Evolutionary conservation across 1,284 basidiomycete genomes (phyloP).

Genomic region (Rhodotorula sp.): DNA sequence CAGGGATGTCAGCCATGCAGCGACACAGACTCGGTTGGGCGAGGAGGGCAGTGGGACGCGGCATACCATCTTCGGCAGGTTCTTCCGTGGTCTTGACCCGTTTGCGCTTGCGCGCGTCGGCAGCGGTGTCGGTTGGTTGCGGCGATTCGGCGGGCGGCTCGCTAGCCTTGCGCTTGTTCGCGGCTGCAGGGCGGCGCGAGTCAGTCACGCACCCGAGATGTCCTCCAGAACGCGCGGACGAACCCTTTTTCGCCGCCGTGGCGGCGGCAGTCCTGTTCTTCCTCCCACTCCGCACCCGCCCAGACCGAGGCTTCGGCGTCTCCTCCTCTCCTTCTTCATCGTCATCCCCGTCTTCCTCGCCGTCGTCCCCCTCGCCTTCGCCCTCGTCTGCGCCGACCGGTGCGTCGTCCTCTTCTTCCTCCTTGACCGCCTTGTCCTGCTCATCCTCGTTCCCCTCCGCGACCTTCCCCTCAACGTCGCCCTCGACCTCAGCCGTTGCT

Average conservation of each 20-base stretch:
- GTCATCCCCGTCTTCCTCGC: background rate
- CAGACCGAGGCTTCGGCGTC: constrained; percentile 1
- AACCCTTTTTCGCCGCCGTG: constrained; percentile 5
- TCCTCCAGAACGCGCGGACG: background rate
- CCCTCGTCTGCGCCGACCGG: background rate
- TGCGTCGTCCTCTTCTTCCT: background rate
- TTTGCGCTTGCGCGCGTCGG: constrained; percentile 1
- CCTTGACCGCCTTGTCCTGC: background rate
- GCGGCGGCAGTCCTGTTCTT: constrained; percentile 9
- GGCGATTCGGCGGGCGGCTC: constrained; percentile 9
- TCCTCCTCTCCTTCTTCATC: background rate
- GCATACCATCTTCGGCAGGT: constrained; percentile 9
- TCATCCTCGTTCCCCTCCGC: constrained; percentile 3
- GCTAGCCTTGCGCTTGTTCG: constrained; percentile 19
- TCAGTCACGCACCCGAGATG: background rate
- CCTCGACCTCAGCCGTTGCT: background rate
- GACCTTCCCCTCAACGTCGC: background rate
- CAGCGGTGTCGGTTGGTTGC: constrained; percentile 3
- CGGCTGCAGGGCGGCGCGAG: background rate
- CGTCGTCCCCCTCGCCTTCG: constrained; percentile 2
- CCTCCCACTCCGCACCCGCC: constrained; percentile 1
- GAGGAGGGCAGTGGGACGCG: background rate
- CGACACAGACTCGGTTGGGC: background rate
- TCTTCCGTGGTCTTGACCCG: constrained; percentile 18
- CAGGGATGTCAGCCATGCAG: background rate